These are phyloP conservation scores for Fagus crenata DNA, from an alignment of 306 rosid species.

Conservation along the genomic window DNA sequence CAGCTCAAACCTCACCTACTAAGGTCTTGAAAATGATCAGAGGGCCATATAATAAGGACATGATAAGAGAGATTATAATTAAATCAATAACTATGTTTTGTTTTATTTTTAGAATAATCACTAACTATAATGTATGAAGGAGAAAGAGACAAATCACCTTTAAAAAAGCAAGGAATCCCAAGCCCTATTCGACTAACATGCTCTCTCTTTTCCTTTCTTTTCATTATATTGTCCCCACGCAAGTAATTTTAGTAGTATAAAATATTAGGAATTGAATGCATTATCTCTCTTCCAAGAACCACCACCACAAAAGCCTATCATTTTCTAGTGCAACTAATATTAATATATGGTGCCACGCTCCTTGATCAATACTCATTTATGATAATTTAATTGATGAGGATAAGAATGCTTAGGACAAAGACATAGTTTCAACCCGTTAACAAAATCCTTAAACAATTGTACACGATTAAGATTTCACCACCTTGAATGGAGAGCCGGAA, in stretches of 20 bases:
- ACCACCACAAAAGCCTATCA: constrained; percentile 38
- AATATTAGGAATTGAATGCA: neutral
- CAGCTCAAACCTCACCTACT: constrained; percentile 27
- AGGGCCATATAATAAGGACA: constrained; percentile 22
- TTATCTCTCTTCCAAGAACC: constrained; percentile 38
- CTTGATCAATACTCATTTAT: neutral
- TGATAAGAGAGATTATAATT: constrained; percentile 36
- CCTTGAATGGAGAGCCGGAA: neutral
- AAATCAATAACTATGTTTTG: constrained; percentile 3
- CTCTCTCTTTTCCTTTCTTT: constrained; percentile 3
- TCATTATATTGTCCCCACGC: neutral
- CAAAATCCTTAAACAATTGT: neutral
- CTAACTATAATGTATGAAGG: neutral
- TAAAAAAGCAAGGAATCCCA: constrained; percentile 32
- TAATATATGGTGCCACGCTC: neutral
- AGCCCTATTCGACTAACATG: constrained; percentile 24
- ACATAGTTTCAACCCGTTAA: neutral
- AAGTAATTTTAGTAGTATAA: neutral
- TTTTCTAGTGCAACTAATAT: constrained; percentile 18
- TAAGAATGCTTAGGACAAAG: constrained; percentile 1
- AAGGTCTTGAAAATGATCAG: constrained; percentile 17
- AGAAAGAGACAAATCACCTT: constrained; percentile 13
- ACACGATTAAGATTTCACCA: neutral
- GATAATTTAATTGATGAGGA: constrained; percentile 17
- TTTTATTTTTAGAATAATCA: neutral